phyloP scores from a whole-genome alignment of 2,329 filamentous ascomycete species.

The Colletotrichum limetticola region DNA sequence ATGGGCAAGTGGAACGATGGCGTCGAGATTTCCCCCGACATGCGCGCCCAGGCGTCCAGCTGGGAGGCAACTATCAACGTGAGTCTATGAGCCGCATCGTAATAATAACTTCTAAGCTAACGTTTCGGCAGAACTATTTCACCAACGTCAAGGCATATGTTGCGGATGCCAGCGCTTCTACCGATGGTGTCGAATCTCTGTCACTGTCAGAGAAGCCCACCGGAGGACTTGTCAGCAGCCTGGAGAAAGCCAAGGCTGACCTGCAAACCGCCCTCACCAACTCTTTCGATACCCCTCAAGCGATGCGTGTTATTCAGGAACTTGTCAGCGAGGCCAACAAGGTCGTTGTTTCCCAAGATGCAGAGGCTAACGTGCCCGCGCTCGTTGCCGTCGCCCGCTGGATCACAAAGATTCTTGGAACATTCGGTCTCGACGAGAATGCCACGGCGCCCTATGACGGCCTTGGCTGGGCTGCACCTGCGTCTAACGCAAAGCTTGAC shows the following conservation, averaged over 20 bases:
- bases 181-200: slow-evolving; percentile 49
- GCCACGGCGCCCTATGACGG: slow-evolving; percentile 65
- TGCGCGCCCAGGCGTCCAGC: slow-evolving; percentile 76
- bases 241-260: slow-evolving; percentile 65
- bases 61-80: slow-evolving; percentile 85
- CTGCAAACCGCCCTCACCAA: slow-evolving; percentile 74
- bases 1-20: slow-evolving; percentile 91
- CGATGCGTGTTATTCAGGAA: slow-evolving; percentile 81
- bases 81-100: slow-evolving; percentile 39
- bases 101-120: slow-evolving; percentile 23
- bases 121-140: slow-evolving; percentile 63
- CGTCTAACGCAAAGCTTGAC: slow-evolving; percentile 50
- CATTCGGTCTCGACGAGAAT: slow-evolving; percentile 81
- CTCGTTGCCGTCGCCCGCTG: slow-evolving; percentile 74
- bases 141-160: slow-evolving; percentile 66
- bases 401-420: slow-evolving; percentile 85
- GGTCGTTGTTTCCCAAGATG: slow-evolving; percentile 49
- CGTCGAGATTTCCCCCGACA: slow-evolving; percentile 88
- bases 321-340: slow-evolving; percentile 83
- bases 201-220: slow-evolving; percentile 47
- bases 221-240: slow-evolving; percentile 48
- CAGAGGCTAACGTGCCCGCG: slow-evolving; percentile 54
- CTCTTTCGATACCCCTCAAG: slow-evolving; percentile 87
- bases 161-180: slow-evolving; percentile 52
- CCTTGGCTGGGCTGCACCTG: slow-evolving; percentile 62